These are phyloP conservation scores for Moesziomyces sp. DNA, from an alignment of 1,284 basidiomycete species.

Conservation along the genomic window DNA sequence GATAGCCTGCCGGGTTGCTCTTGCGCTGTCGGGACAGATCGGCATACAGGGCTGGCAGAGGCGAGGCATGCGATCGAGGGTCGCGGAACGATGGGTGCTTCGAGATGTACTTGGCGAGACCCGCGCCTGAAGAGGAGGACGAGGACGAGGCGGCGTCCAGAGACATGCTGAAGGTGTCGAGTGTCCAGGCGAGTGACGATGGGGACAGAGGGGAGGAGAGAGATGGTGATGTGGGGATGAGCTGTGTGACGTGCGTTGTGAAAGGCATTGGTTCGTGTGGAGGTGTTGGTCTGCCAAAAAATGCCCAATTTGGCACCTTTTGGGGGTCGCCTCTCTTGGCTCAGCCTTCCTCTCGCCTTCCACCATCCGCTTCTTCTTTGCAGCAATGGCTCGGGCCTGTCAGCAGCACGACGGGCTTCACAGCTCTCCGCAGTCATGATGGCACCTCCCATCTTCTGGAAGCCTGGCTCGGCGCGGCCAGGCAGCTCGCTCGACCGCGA, in stretches of 20 bases:
- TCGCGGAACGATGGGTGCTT: conserved; percentile 30
- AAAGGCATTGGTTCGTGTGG: conserved; percentile 11
- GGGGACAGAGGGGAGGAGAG: not conserved
- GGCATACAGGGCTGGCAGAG: conserved; percentile 83
- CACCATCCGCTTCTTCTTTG: not conserved
- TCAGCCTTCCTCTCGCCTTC: not conserved
- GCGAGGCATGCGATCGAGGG: conserved; percentile 29
- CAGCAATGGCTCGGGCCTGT: not conserved
- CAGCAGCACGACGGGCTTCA: not conserved
- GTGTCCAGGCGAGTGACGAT: not conserved
- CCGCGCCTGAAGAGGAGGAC: not conserved
- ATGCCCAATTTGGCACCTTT: not conserved
- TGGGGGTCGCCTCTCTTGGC: not conserved
- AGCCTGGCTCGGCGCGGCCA: conserved; percentile 58
- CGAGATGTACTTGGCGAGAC: conserved; percentile 31
- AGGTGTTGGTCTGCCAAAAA: conserved; percentile 35
- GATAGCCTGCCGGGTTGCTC: conserved; percentile 84
- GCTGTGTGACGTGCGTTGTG: not conserved
- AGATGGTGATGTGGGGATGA: not conserved
- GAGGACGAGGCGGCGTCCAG: not conserved
- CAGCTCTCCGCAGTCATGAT: not conserved
- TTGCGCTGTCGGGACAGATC: conserved; percentile 84
- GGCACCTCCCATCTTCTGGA: conserved; percentile 55
- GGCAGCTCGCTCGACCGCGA: conserved; percentile 41
- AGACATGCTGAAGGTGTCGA: not conserved